Evolutionary conservation across 2,329 filamentous ascomycete species (phyloP).

Genomic region (Diplodia sapinea): DNA sequence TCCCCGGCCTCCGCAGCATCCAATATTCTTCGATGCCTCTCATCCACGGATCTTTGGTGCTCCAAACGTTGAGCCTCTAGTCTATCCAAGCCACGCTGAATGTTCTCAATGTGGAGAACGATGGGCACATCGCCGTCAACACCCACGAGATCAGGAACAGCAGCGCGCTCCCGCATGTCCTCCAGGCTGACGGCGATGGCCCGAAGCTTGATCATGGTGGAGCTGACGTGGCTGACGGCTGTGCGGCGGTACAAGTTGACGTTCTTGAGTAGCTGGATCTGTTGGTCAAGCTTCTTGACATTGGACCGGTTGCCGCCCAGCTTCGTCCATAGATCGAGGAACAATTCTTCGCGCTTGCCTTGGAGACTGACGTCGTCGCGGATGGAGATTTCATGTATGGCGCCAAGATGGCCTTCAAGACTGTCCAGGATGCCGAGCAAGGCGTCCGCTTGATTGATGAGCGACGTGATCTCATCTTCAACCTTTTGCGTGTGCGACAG

Average conservation of each 20-base stretch:
- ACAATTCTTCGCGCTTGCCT: constrained; percentile 67
- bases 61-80: constrained; percentile 68
- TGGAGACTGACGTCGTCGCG: constrained; percentile 66
- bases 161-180: constrained; percentile 73
- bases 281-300: constrained; percentile 65
- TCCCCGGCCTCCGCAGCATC: background rate
- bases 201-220: constrained; percentile 74
- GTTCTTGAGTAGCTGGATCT: constrained; percentile 68
- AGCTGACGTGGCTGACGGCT: constrained; percentile 71
- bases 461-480: constrained; percentile 68
- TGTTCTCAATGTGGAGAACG: constrained; percentile 75
- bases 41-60: constrained; percentile 64
- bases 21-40: constrained; percentile 40
- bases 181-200: constrained; percentile 73
- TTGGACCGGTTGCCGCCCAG: constrained; percentile 71
- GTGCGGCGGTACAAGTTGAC: constrained; percentile 70
- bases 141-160: constrained; percentile 65
- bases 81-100: constrained; percentile 73
- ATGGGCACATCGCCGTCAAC: constrained; percentile 55
- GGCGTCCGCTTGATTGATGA: constrained; percentile 73
- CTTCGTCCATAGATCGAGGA: constrained; percentile 74
- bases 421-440: constrained; percentile 69
- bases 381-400: constrained; percentile 72
- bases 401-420: constrained; percentile 71
- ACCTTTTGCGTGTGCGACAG: constrained; percentile 73